Evolutionary conservation across 1,284 basidiomycete genomes (phyloP).

Genomic region (Xerocomus nothofagi): DNA sequence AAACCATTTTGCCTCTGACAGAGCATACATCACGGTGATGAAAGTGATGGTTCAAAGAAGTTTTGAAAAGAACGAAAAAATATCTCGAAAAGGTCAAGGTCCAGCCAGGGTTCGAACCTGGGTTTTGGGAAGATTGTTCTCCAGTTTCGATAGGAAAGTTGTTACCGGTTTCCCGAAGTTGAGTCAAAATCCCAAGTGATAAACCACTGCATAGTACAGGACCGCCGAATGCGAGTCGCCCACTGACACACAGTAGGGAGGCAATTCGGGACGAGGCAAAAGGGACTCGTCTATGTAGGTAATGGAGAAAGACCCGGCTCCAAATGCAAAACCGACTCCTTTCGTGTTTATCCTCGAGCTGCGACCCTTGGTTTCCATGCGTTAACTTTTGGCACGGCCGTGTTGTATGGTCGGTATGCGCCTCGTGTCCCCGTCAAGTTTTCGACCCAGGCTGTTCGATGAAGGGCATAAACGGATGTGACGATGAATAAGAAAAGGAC

Average conservation of each 20-base stretch:
- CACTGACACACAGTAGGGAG: neutral
- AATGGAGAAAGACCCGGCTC: too few relatives aligned
- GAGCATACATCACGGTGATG: too few relatives aligned
- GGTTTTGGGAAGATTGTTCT: constrained; percentile 22
- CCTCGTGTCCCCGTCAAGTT: constrained; percentile 91
- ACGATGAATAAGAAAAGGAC: neutral
- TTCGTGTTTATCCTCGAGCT: constrained; percentile 40
- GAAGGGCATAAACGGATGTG: neutral
- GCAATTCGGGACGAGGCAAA: too few relatives aligned
- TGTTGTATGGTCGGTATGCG: constrained; percentile 87
- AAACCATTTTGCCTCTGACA: too few relatives aligned
- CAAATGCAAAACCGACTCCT: neutral
- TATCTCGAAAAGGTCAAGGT: constrained; percentile 12
- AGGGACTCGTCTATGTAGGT: neutral
- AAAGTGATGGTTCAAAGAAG: too few relatives aligned
- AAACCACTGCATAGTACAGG: constrained; percentile 32
- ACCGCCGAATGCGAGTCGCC: constrained; percentile 1
- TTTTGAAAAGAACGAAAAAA: too few relatives aligned
- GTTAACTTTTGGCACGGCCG: constrained; percentile 75
- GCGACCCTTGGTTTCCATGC: constrained; percentile 81
- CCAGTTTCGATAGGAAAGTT: too few relatives aligned
- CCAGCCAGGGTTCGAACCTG: constrained; percentile 33
- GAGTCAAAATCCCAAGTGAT: constrained; percentile 33
- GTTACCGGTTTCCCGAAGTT: too few relatives aligned
- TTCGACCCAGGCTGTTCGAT: constrained; percentile 70